These are phyloP conservation scores for Leptomonas seymouri DNA, from an alignment of 208 protist genomes.

Conservation along the genomic window DNA sequence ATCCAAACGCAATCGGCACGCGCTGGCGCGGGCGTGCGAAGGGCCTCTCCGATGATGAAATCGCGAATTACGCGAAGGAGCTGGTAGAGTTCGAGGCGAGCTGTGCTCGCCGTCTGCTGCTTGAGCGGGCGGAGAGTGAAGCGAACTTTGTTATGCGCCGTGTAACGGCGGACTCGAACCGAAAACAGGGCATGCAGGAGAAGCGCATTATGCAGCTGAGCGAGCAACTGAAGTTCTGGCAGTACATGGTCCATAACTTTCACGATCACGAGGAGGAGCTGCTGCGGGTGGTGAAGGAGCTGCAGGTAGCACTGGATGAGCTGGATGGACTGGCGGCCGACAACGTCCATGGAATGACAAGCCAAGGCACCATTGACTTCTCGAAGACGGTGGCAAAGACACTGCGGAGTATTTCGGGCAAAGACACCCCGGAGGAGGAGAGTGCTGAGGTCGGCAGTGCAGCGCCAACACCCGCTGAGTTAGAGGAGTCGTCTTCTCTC, in stretches of 20 bases:
- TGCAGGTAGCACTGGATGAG: conserved; percentile 76
- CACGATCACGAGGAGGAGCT: conserved; percentile 92
- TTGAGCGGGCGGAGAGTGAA: conserved; percentile 86
- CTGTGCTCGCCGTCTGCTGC: conserved; percentile 74
- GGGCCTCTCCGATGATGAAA: conserved; percentile 84
- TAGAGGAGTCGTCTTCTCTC: too few species aligned
- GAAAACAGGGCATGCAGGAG: conserved; percentile 91
- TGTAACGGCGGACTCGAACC: conserved; percentile 82
- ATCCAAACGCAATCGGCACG: conserved; percentile 88
- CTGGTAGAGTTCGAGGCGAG: conserved; percentile 90
- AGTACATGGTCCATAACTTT: conserved; percentile 94
- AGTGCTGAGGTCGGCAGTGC: neutral
- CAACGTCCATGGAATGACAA: conserved; percentile 51
- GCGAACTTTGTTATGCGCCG: conserved; percentile 89
- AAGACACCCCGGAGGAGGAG: conserved; percentile 2
- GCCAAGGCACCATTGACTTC: conserved; percentile 87
- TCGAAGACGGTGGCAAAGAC: conserved; percentile 41
- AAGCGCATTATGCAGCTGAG: conserved; percentile 77
- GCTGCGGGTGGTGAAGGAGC: conserved; percentile 67
- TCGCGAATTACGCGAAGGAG: conserved; percentile 89
- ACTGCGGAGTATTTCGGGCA: conserved; percentile 24
- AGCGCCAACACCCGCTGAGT: neutral
- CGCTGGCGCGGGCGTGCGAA: conserved; percentile 81
- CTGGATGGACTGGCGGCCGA: conserved; percentile 73
- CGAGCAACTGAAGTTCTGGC: conserved; percentile 93